phyloP scores from a whole-genome alignment of 768 basidiomycete genomes.

The Tubosaeta brunneosetosa region DNA sequence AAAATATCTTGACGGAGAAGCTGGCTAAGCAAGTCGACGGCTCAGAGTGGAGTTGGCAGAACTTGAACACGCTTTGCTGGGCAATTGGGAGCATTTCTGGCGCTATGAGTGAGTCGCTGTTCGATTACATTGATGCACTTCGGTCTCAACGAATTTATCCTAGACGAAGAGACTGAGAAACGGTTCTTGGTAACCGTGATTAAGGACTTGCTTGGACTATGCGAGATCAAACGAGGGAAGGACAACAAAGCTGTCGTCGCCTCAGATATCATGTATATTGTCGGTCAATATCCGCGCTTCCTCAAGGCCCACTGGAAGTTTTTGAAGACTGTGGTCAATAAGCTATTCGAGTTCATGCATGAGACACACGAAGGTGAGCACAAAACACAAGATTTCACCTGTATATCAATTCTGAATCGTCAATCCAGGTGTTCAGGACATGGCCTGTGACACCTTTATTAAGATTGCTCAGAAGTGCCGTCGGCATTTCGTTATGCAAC shows the following conservation, averaged over 20 bases:
- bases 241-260: slow-evolving; percentile 99
- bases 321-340: slow-evolving; percentile 99
- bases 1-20: slow-evolving; percentile 96
- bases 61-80: slow-evolving; percentile 98
- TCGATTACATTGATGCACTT: not conserved
- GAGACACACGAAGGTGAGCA: slow-evolving; percentile 89
- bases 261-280: slow-evolving; percentile 97
- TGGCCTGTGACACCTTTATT: slow-evolving; percentile 99
- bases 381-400: not conserved
- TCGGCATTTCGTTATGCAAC: slow-evolving; percentile 97
- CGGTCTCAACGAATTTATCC: not conserved
- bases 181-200: slow-evolving; percentile 98
- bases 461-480: slow-evolving; percentile 99
- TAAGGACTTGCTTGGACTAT: slow-evolving; percentile 95
- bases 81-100: slow-evolving; percentile 99
- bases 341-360: slow-evolving; percentile 99
- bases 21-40: slow-evolving; percentile 96
- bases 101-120: slow-evolving; percentile 82
- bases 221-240: slow-evolving; percentile 98
- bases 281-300: slow-evolving; percentile 98
- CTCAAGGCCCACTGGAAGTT: slow-evolving; percentile 99
- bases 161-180: slow-evolving; percentile 98
- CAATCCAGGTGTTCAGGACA: slow-evolving; percentile 88
- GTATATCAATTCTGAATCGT: slow-evolving; percentile 4
- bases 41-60: slow-evolving; percentile 99